These are phyloP conservation scores for Euryodendron excelsum DNA, from an alignment of 148 eudicot genomes.

Conservation along the genomic window DNA sequence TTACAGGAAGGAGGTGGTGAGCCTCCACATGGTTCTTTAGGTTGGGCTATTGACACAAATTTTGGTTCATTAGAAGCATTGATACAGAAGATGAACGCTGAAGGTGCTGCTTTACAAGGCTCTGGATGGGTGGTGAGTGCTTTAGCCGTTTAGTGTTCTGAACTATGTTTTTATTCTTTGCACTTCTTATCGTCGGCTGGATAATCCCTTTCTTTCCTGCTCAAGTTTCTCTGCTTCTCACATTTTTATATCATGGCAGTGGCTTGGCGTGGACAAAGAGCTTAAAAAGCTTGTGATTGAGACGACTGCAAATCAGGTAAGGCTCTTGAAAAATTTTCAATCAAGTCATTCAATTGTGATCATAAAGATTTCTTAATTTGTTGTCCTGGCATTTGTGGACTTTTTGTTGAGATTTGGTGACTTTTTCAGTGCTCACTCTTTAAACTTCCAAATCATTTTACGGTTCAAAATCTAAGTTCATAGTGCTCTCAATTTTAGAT, in stretches of 20 bases:
- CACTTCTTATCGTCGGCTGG: background rate
- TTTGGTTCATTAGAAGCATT: conserved; percentile 82
- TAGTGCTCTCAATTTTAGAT: background rate
- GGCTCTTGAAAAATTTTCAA: background rate
- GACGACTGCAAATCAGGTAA: conserved; percentile 68
- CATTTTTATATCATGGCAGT: conserved; percentile 43
- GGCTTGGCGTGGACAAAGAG: conserved; percentile 93
- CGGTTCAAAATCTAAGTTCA: background rate
- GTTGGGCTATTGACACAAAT: conserved; percentile 69
- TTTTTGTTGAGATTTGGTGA: background rate
- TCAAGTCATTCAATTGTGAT: background rate
- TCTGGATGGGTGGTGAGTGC: conserved; percentile 97
- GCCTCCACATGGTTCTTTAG: conserved; percentile 71
- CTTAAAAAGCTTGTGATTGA: conserved; percentile 76
- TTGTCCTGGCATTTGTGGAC: background rate
- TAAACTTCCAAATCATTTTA: background rate
- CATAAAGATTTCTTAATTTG: background rate
- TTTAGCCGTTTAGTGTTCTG: background rate
- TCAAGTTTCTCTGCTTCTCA: background rate
- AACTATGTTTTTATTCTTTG: background rate
- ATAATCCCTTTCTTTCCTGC: background rate
- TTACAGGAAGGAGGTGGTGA: conserved; percentile 94
- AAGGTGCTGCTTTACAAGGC: conserved; percentile 98
- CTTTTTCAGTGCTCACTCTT: background rate
- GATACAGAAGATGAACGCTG: conserved; percentile 83